Evolutionary conservation across 2,329 filamentous ascomycete genomes (phyloP).

Genomic region (Penicillium hordei): DNA sequence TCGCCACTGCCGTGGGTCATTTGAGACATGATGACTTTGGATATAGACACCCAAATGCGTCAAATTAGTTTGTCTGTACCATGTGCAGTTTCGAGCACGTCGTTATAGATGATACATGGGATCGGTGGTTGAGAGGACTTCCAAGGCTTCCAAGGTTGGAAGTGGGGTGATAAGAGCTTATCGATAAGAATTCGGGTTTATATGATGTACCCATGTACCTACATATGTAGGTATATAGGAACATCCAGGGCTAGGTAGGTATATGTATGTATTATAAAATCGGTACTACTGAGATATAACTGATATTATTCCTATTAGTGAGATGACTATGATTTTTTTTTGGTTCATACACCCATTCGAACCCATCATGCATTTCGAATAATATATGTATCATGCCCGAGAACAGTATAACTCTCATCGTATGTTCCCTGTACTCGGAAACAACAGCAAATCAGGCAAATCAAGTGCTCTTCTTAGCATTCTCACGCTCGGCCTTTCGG

Average conservation of each 20-base stretch:
- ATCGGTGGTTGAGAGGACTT: not conserved
- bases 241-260: too few relatives aligned
- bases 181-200: not conserved
- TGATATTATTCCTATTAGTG: not conserved
- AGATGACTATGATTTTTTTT: not conserved
- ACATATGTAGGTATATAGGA: too few relatives aligned
- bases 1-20: not conserved
- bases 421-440: not conserved
- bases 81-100: not conserved
- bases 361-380: not conserved
- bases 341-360: not conserved
- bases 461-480: constrained; percentile 50
- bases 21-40: not conserved
- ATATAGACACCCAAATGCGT: not conserved
- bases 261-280: not conserved
- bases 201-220: too few relatives aligned
- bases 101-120: not conserved
- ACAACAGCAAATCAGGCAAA: not conserved
- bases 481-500: constrained; percentile 80
- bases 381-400: not conserved
- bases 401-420: not conserved
- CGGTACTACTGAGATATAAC: too few relatives aligned
- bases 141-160: not conserved
- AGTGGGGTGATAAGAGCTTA: constrained; percentile 1
- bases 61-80: not conserved